Evolutionary conservation across 2,329 filamentous ascomycete genomes (phyloP).

Genomic region (Penicillium aurantiogriseum): DNA sequence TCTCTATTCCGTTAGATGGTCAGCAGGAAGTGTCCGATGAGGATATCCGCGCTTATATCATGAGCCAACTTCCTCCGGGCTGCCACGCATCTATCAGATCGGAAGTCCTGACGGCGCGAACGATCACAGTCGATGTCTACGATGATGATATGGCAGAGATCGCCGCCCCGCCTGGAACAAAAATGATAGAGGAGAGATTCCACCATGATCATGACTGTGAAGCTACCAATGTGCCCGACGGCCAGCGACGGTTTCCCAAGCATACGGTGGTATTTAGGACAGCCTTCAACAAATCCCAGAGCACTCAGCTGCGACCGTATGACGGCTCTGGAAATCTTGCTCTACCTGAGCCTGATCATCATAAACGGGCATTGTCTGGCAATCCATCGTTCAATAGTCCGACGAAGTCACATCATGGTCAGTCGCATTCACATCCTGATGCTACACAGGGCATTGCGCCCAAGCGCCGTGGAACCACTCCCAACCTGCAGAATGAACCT

Average conservation of each 20-base stretch:
- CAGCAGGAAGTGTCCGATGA: conserved; percentile 45
- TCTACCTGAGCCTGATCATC: conserved; percentile 1
- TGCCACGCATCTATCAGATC: conserved; percentile 45
- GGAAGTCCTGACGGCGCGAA: conserved; percentile 45
- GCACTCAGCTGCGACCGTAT: conserved; percentile 34
- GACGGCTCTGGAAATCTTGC: not conserved
- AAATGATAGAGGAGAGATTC: conserved; percentile 47
- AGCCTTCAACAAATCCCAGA: conserved; percentile 43
- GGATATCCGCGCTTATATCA: conserved; percentile 49
- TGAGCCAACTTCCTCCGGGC: conserved; percentile 44
- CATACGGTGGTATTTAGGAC: conserved; percentile 49
- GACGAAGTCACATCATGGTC: not conserved
- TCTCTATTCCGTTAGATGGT: conserved; percentile 36
- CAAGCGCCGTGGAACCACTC: conserved; percentile 7
- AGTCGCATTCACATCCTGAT: conserved; percentile 3
- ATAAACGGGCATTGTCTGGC: not conserved
- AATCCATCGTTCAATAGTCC: not conserved
- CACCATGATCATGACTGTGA: conserved; percentile 48
- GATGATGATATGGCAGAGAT: conserved; percentile 45
- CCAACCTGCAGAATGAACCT: conserved; percentile 20
- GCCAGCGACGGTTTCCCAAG: conserved; percentile 35
- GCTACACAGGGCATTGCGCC: not conserved
- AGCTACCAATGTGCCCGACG: conserved; percentile 43
- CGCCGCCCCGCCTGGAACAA: conserved; percentile 46
- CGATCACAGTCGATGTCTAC: conserved; percentile 49